Evolutionary conservation across 352 stramenopile genomes (phyloP), one percentile per base, ranked within the genome.

Genomic region (Phytopythium boreale): DNA sequence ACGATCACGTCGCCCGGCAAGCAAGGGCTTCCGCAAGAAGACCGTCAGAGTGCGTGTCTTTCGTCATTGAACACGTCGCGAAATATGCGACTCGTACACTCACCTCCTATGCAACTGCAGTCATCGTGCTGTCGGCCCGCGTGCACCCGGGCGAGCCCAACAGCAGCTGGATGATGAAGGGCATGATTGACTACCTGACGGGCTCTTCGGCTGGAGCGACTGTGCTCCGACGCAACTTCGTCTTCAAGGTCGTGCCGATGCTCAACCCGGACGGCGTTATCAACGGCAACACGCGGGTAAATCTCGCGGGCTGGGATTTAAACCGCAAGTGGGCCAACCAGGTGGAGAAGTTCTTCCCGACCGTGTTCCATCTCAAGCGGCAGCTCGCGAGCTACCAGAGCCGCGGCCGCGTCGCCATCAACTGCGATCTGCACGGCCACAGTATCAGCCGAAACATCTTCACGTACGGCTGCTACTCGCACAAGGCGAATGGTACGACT

Each of bases 161-260:
- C 67, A 88, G 84, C 39, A 95, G 82, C 53, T 98, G 87, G 80
- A 95, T 98, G 75, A 96, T 97, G 87, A 83, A 97, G 56, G 92
- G 92, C n/a, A 88, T 98, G 71, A 63, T 98, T n/a, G 77, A 95
- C 50, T 97, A 95, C 67, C 74, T 98, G 31, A 94, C 87, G 5
- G 77, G 86, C 1, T n/a, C 74, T 1, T 82, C 76, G 11, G 78
- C 66, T 8, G 87, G 77, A 2, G 90, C 92, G 0, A 65, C 67
- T 3, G 63, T 93, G 14, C 71, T 97, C 11, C 84, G 91, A 4
- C 73, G 77, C 34, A 64, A 91, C 56, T 96, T 97, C 29, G 67
- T 97, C 19, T 96, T 97, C 66, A 96, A 97, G 67, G 52, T 98
- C 22, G 85, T 96, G 9, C 92, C 92, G 7, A 98, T 98, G 92